Percentiles rank a stretch among this genome's conserved stretches.
phyloP scores from a whole-genome alignment of 2,329 filamentous ascomycete genomes.

The Aspergillus chevalieri region DNA sequence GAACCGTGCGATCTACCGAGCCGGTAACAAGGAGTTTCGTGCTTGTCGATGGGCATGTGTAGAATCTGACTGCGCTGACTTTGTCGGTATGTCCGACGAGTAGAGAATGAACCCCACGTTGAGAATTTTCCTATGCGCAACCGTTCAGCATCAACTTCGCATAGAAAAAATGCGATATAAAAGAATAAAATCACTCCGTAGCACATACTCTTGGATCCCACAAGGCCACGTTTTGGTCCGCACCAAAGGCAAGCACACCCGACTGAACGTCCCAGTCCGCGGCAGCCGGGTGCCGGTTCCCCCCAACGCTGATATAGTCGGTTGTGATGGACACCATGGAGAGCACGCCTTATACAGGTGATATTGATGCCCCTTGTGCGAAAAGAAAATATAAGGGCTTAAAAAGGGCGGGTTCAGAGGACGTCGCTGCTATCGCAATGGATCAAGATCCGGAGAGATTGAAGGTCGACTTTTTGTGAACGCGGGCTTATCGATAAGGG shows the following conservation, averaged over 20 bases:
- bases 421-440: background rate
- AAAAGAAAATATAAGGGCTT: background rate
- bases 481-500: constrained; percentile 37
- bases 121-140: constrained; percentile 34
- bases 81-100: constrained; percentile 70
- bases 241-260: constrained; percentile 77
- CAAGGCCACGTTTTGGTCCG: constrained; percentile 79
- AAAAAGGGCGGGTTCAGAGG: background rate
- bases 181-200: constrained; percentile 1
- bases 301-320: constrained; percentile 67
- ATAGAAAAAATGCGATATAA: background rate
- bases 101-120: constrained; percentile 58
- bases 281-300: constrained; percentile 81
- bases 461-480: constrained; percentile 14
- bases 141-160: constrained; percentile 9
- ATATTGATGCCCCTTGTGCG: background rate
- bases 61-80: constrained; percentile 79
- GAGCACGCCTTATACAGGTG: background rate
- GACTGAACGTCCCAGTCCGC: constrained; percentile 74
- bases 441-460: background rate
- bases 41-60: constrained; percentile 48
- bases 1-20: constrained; percentile 70
- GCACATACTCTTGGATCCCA: constrained; percentile 71
- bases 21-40: constrained; percentile 65
- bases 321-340: constrained; percentile 35